Conservation (phyloP, 2,329 filamentous ascomycete species). For the Colletotrichum limetticola region DNA sequence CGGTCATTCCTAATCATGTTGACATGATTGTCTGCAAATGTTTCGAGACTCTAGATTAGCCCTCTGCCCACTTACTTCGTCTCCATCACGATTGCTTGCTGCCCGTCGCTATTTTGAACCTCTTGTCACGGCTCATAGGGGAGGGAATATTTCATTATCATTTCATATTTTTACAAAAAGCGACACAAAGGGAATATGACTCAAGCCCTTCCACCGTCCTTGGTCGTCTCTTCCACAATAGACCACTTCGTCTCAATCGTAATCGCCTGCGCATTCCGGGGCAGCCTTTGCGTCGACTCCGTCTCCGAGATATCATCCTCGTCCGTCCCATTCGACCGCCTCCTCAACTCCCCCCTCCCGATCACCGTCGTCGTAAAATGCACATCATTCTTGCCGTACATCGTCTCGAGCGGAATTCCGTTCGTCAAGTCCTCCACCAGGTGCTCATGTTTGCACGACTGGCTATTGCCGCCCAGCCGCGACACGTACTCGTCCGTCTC, state of each 20-base stretch:
- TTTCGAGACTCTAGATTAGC: too few species aligned
- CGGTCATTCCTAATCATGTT: too few species aligned
- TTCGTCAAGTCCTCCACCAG: conserved; percentile 25
- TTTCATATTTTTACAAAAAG: neutral
- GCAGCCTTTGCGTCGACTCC: conserved; percentile 8
- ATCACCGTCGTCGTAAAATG: conserved; percentile 17
- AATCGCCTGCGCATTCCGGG: conserved; percentile 18
- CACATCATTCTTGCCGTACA: conserved; percentile 13
- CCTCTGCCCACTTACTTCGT: too few species aligned
- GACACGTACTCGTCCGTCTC: conserved; percentile 24
- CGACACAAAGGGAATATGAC: neutral
- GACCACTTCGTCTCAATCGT: conserved; percentile 26
- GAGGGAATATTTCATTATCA: neutral
- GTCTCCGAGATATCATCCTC: conserved; percentile 13
- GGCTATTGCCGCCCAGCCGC: conserved; percentile 10
- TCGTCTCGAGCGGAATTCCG: conserved; percentile 19
- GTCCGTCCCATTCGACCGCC: neutral
- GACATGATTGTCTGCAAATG: too few species aligned
- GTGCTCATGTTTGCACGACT: conserved; percentile 19
- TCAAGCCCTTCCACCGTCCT: neutral
- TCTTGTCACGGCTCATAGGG: neutral
- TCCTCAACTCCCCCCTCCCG: neutral
- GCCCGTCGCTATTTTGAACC: too few species aligned
- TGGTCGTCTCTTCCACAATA: conserved; percentile 20
- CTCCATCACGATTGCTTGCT: too few species aligned